Conservation (phyloP, 2,329 filamentous ascomycete species). For the Tolypocladium amazonense region DNA sequence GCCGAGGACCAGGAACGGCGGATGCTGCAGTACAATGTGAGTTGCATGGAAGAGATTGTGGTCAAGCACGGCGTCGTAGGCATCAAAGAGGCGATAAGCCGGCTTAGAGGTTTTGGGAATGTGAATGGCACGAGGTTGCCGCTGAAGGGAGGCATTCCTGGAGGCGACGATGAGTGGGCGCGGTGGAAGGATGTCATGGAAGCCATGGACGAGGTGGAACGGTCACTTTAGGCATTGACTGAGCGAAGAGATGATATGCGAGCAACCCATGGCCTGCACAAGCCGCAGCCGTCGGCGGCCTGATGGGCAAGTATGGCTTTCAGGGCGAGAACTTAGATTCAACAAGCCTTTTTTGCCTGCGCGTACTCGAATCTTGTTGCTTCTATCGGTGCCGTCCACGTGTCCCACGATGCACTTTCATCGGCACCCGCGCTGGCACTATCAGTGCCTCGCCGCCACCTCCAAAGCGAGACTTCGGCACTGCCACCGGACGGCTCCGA, state of each 20-base stretch:
- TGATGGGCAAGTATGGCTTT: not conserved
- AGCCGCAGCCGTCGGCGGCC: too few relatives aligned
- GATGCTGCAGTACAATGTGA: slow-evolving; percentile 49
- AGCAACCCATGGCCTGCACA: too few relatives aligned
- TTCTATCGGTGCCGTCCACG: not conserved
- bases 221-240: slow-evolving; percentile 11
- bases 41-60: slow-evolving; percentile 50
- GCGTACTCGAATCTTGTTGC: not conserved
- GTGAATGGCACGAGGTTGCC: slow-evolving; percentile 49
- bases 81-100: slow-evolving; percentile 52
- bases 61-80: slow-evolving; percentile 50
- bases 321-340: not conserved
- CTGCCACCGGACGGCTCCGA: not conserved
- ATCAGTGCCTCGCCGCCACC: not conserved
- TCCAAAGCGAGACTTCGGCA: not conserved
- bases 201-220: slow-evolving; percentile 32
- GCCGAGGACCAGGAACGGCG: slow-evolving; percentile 39
- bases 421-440: not conserved
- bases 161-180: slow-evolving; percentile 46
- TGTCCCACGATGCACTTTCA: not conserved
- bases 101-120: slow-evolving; percentile 49
- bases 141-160: slow-evolving; percentile 45
- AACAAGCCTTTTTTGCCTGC: not conserved
- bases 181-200: slow-evolving; percentile 36
- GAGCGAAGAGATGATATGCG: too few relatives aligned